phyloP scores from a whole-genome alignment of 2,329 filamentous ascomycete species.

The Paracorniculantispora psalliotae region DNA sequence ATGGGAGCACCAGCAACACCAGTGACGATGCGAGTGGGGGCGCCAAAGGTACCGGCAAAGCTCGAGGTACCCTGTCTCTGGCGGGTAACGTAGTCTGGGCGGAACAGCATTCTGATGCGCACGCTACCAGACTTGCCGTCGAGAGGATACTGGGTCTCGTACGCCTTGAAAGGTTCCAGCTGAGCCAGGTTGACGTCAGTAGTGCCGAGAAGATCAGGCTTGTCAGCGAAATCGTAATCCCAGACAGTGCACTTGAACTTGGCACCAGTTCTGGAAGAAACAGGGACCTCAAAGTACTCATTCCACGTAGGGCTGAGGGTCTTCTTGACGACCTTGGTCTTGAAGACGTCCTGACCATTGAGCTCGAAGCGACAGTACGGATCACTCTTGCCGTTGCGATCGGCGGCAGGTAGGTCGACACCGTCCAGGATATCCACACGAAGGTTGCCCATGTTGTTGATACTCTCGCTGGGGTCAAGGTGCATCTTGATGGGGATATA shows the following conservation, averaged over 20 bases:
- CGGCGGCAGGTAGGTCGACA: slow-evolving; percentile 81
- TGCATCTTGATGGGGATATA: slow-evolving; percentile 93
- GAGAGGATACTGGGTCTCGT: slow-evolving; percentile 68
- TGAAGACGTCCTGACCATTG: slow-evolving; percentile 85
- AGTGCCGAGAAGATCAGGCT: slow-evolving; percentile 82
- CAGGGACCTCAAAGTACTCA: slow-evolving; percentile 81
- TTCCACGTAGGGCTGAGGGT: slow-evolving; percentile 94
- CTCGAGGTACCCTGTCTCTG: slow-evolving; percentile 86
- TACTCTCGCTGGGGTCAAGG: slow-evolving; percentile 89
- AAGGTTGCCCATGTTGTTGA: slow-evolving; percentile 97
- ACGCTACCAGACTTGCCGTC: slow-evolving; percentile 87
- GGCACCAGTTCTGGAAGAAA: slow-evolving; percentile 79
- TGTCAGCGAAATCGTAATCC: slow-evolving; percentile 96
- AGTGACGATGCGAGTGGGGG: slow-evolving; percentile 81
- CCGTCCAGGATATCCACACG: slow-evolving; percentile 91
- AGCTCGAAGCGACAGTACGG: slow-evolving; percentile 94
- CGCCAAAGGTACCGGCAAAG: slow-evolving; percentile 84
- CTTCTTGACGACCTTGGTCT: slow-evolving; percentile 96
- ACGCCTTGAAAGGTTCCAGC: slow-evolving; percentile 78
- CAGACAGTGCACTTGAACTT: slow-evolving; percentile 80
- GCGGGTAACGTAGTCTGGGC: slow-evolving; percentile 83
- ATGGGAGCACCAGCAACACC: slow-evolving; percentile 81
- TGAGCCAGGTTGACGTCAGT: slow-evolving; percentile 69
- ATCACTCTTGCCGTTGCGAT: slow-evolving; percentile 94
- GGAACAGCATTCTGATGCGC: slow-evolving; percentile 82